Conservation (phyloP, 2,329 filamentous ascomycete species). For the Akanthomyces uredinophilus region DNA sequence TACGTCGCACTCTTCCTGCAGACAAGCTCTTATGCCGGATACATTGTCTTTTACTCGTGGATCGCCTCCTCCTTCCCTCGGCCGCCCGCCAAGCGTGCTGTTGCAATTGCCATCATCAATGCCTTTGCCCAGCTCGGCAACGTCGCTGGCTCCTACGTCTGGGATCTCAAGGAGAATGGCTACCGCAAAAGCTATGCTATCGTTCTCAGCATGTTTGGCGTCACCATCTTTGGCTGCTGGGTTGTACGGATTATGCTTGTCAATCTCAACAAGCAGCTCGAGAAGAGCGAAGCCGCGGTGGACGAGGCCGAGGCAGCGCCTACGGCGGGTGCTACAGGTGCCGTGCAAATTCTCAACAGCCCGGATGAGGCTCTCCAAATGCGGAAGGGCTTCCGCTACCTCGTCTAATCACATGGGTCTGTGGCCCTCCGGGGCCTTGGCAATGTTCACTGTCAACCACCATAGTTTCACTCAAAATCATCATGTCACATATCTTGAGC, state of each 20-base stretch:
- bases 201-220: slow-evolving; percentile 58
- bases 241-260: slow-evolving; percentile 42
- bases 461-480: no score
- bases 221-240: slow-evolving; percentile 50
- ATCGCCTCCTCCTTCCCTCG: slow-evolving; percentile 53
- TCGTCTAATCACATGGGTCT: slow-evolving; percentile 18
- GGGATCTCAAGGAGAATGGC: slow-evolving; percentile 53
- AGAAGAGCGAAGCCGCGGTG: slow-evolving; percentile 36
- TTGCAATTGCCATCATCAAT: slow-evolving; percentile 57
- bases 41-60: slow-evolving; percentile 56
- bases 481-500: no score
- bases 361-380: slow-evolving; percentile 41
- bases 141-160: slow-evolving; percentile 58
- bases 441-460: not conserved
- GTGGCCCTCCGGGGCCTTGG: not conserved
- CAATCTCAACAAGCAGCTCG: slow-evolving; percentile 43
- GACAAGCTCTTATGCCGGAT: slow-evolving; percentile 52
- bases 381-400: slow-evolving; percentile 44
- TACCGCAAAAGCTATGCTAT: slow-evolving; percentile 62
- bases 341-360: slow-evolving; percentile 34
- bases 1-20: slow-evolving; percentile 58
- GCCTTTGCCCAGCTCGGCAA: slow-evolving; percentile 54
- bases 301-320: slow-evolving; percentile 19
- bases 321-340: slow-evolving; percentile 27
- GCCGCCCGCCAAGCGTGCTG: slow-evolving; percentile 55